phyloP scores from a whole-genome alignment of 2,329 filamentous ascomycete species.

The Trichoderma cornu-damae region DNA sequence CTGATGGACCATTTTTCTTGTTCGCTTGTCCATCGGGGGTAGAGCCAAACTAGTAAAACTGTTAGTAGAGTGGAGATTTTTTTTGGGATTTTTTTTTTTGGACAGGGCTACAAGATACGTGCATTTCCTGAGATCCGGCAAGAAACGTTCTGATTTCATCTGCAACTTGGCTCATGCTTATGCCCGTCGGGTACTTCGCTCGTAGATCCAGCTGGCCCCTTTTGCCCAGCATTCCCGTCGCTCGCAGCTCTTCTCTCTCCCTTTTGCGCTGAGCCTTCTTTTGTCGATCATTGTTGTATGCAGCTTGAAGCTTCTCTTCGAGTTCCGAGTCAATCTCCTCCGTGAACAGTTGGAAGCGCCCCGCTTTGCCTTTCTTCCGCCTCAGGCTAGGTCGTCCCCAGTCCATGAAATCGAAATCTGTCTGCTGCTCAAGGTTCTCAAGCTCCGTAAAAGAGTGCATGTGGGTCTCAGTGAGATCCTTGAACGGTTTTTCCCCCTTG shows the following conservation, averaged over 20 bases:
- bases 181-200: conserved; percentile 67
- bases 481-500: background rate
- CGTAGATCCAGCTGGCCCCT: conserved; percentile 56
- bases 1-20: conserved; percentile 75
- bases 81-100: no score
- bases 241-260: conserved; percentile 63
- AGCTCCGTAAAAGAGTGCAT: background rate
- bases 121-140: conserved; percentile 57
- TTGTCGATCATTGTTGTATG: conserved; percentile 62
- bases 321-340: conserved; percentile 63
- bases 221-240: conserved; percentile 60
- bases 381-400: conserved; percentile 65
- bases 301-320: conserved; percentile 51
- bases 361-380: conserved; percentile 57
- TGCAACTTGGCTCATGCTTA: conserved; percentile 64
- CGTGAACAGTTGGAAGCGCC: conserved; percentile 47
- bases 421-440: conserved; percentile 36
- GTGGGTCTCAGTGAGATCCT: background rate
- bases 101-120: conserved; percentile 28
- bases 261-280: conserved; percentile 68
- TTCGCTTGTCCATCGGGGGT: conserved; percentile 76
- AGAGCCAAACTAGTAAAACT: conserved; percentile 56
- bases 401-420: conserved; percentile 81
- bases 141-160: conserved; percentile 70
- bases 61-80: conserved; percentile 15